Evolutionary conservation across 108 stramenopile species (phyloP).

Genomic region (Conticribra guillardii): DNA sequence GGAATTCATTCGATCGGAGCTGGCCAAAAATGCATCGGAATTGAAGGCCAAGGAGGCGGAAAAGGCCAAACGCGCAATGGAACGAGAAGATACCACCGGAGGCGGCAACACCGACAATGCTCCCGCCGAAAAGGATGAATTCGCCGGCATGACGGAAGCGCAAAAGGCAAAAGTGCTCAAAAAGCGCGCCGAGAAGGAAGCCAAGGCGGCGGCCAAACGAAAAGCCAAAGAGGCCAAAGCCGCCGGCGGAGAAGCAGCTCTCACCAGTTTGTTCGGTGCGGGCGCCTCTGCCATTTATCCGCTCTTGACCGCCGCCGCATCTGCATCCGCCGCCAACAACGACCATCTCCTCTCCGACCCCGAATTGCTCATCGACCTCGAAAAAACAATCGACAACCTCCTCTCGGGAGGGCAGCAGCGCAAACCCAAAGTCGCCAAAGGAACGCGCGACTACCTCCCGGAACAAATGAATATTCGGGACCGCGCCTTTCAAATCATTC

Average conservation of each 20-base stretch:
- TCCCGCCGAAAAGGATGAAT: constrained; percentile 43
- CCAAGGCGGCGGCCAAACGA: constrained; percentile 77
- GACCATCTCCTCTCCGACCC: constrained; percentile 13
- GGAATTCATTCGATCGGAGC: constrained; percentile 25
- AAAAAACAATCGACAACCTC: constrained; percentile 36
- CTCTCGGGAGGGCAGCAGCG: constrained; percentile 63
- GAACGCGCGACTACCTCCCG: constrained; percentile 80
- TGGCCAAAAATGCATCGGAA: constrained; percentile 45
- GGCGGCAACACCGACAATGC: constrained; percentile 2
- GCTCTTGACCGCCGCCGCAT: constrained; percentile 16
- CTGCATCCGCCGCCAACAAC: neutral
- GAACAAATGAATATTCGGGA: constrained; percentile 91
- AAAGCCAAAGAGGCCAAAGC: constrained; percentile 73
- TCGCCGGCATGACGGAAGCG: constrained; percentile 64
- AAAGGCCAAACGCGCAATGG: constrained; percentile 56
- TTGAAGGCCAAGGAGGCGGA: constrained; percentile 55
- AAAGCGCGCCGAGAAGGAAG: constrained; percentile 84
- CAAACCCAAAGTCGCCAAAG: constrained; percentile 85
- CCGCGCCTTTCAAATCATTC: constrained; percentile 81
- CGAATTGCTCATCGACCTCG: constrained; percentile 38
- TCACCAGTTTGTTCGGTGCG: constrained; percentile 59
- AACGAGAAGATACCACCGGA: neutral
- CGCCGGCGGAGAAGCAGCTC: constrained; percentile 52
- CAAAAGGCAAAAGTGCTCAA: constrained; percentile 75
- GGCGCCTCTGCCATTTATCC: constrained; percentile 52